Evolutionary conservation across 306 rosid genomes (phyloP), one percentile per base, ranked within the genome.

Genomic region (Arachis hypogaea): DNA sequence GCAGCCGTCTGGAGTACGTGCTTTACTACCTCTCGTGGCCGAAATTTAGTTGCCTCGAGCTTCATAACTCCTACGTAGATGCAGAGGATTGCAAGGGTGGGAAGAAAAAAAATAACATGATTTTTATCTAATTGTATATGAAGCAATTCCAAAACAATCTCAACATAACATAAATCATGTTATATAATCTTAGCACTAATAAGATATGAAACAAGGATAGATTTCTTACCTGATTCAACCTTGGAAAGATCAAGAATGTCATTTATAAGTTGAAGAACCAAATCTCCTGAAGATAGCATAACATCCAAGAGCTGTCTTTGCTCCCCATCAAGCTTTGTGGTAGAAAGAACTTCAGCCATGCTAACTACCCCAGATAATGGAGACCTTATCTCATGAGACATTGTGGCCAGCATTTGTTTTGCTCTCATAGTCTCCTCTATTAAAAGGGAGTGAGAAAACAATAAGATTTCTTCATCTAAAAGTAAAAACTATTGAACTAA

Each of bases 401-500:
- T 93, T 57, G 98, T 93, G 72, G 98, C 98, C 68, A 93, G 80
- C 92, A 93, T 87, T 85, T 93, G 98, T 81, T 93, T 93, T 51
- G 98, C 98, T 52, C 98, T 74, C 98, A 93, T 93, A 11, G 98
- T 93, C 84, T 93, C 98, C 93, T 93, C 98, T 80, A 71, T 59
- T 16, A 66, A 62, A 68, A 75, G 57, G 46, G 47, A 1, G 43
- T 7, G 12, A 9, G 11, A 46, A 78, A 18, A 71, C 33, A 56
- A 61, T 72, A 63, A 85, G 73, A 42, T 60, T 74, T 49, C 56
- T 36, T 69, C 12, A 16, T 30, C 51, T 44, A 63, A 59, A 55
- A 72, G 38, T 65, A 49, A 69, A 49, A 22, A 22, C 1, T 4
- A 33, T 43, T 40, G 59, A 44, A 77, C 47, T 22, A n/a, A 66